Conservation (phyloP, 164 flowering plant species). For the Sedum album region DNA sequence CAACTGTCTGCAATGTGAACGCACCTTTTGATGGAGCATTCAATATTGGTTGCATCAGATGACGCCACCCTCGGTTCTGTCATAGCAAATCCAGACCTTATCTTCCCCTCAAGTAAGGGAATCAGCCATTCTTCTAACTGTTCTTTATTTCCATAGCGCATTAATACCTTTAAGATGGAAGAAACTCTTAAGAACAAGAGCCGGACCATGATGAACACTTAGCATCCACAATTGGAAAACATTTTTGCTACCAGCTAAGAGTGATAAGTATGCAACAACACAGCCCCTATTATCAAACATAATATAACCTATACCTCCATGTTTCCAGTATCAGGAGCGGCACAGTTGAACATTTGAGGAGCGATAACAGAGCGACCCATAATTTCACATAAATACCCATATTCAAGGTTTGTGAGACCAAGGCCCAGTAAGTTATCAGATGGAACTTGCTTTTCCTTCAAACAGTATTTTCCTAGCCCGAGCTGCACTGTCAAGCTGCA, state of each 20-base stretch:
- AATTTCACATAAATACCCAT: conserved; percentile 93
- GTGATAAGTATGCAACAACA: neutral
- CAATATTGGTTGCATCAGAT: conserved; percentile 98
- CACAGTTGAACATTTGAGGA: conserved; percentile 92
- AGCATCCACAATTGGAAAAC: neutral
- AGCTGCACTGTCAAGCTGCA: conserved; percentile 81
- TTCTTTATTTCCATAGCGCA: conserved; percentile 86
- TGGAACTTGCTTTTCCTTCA: conserved; percentile 20
- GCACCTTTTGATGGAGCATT: conserved; percentile 82
- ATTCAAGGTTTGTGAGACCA: conserved; percentile 94
- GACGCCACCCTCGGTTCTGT: conserved; percentile 98
- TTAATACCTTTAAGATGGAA: conserved; percentile 42
- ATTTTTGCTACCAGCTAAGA: neutral
- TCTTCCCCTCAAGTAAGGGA: conserved; percentile 90
- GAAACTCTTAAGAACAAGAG: neutral
- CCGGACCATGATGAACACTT: neutral
- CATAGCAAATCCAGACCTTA: conserved; percentile 96
- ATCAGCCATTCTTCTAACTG: conserved; percentile 80
- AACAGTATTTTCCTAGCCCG: conserved; percentile 62
- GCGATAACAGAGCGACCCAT: conserved; percentile 98
- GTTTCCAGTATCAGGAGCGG: conserved; percentile 98
- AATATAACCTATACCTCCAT: conserved; percentile 71
- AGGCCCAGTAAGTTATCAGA: conserved; percentile 50
- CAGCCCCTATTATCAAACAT: neutral
- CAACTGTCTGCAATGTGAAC: conserved; percentile 5